Conservation (phyloP, 2,329 filamentous ascomycete species). For the Botrytis squamosa region DNA sequence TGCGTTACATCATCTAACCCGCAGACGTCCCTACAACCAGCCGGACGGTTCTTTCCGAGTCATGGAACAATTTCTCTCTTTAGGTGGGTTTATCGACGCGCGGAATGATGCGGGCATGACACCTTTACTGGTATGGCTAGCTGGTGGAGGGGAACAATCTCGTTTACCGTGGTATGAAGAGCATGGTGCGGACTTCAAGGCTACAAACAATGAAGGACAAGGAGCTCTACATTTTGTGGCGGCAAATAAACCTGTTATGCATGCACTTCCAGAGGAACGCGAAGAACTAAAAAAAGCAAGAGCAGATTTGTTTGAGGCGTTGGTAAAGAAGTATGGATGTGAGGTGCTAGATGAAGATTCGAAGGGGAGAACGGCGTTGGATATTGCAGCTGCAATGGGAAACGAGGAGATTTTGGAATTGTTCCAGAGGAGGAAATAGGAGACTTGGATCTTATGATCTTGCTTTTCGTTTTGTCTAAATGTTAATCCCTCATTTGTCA, state of each 20-base stretch:
- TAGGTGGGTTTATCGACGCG: slow-evolving; percentile 18
- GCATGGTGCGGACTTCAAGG: neutral
- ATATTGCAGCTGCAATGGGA: slow-evolving; percentile 11
- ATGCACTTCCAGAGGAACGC: no score
- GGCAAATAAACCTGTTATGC: neutral
- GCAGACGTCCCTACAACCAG: no score
- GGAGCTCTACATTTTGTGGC: neutral
- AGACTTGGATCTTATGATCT: neutral
- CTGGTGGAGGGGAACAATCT: neutral
- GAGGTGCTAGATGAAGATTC: slow-evolving; percentile 2
- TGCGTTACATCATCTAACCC: slow-evolving; percentile 24
- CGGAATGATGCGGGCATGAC: slow-evolving; percentile 18
- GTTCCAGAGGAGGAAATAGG: neutral
- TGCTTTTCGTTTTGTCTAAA: neutral
- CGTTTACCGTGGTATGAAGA: neutral
- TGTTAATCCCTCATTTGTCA: neutral
- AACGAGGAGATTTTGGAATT: neutral
- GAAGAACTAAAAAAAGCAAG: no score
- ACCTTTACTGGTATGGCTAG: neutral
- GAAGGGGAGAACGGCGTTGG: slow-evolving; percentile 5
- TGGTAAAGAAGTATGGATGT: neutral
- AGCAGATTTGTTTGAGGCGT: neutral
- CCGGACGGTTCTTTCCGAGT: neutral
- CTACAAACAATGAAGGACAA: neutral
- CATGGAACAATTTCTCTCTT: slow-evolving; percentile 10